Conservation (phyloP, 2,329 filamentous ascomycete species). For the Alternaria infectoria region DNA sequence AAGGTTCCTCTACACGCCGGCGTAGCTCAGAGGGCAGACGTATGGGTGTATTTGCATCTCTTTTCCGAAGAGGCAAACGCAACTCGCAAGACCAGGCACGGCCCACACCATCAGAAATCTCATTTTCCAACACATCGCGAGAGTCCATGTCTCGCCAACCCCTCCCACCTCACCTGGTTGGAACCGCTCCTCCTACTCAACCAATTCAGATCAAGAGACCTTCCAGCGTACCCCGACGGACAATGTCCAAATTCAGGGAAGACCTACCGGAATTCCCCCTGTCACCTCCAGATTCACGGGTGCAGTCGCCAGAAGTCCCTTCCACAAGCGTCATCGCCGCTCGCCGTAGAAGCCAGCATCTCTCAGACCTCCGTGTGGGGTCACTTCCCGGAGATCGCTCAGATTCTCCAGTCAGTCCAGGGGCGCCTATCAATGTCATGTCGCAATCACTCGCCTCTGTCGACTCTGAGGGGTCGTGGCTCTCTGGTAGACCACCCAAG, state of each 20-base stretch:
- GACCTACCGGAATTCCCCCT: conserved; percentile 85
- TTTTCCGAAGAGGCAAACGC: conserved; percentile 72
- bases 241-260: conserved; percentile 89
- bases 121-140: conserved; percentile 85
- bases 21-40: conserved; percentile 47
- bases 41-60: conserved; percentile 53
- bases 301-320: conserved; percentile 77
- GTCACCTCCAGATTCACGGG: conserved; percentile 82
- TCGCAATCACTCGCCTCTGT: conserved; percentile 91
- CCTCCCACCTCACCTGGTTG: conserved; percentile 57
- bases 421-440: conserved; percentile 51
- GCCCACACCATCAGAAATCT: conserved; percentile 68
- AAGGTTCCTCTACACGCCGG: conserved; percentile 26
- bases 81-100: conserved; percentile 55
- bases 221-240: conserved; percentile 72
- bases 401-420: conserved; percentile 52
- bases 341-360: conserved; percentile 47
- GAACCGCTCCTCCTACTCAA: conserved; percentile 45
- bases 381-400: conserved; percentile 43
- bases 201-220: conserved; percentile 53
- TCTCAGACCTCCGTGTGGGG: conserved; percentile 42
- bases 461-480: conserved; percentile 95
- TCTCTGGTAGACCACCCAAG: conserved; percentile 74
- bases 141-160: conserved; percentile 76
- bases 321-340: conserved; percentile 49